These are phyloP conservation scores for Dictyostelium capitatum DNA, from an alignment of 78 protist species.

Conservation along the genomic window DNA sequence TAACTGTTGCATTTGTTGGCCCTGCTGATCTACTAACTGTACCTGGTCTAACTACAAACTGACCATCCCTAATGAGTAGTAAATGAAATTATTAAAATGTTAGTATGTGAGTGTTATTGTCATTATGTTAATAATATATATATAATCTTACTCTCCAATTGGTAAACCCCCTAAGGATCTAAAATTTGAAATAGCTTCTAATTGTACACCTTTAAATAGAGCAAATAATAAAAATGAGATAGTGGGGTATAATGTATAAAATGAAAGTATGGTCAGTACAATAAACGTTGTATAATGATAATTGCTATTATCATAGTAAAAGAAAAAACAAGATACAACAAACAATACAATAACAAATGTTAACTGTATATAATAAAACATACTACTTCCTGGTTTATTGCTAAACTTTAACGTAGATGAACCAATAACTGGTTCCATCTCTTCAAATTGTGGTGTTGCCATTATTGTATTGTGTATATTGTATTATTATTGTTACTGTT, in stretches of 20 bases:
- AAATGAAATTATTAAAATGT: background rate
- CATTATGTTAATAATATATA: background rate
- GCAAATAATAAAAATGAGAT: background rate
- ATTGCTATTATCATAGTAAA: background rate
- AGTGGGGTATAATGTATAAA: background rate
- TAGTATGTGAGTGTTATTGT: background rate
- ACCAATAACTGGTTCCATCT: conserved; percentile 65
- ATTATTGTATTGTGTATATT: background rate
- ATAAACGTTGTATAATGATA: background rate
- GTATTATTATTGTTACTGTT: background rate
- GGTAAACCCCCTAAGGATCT: conserved; percentile 72
- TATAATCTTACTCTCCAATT: conserved; percentile 15
- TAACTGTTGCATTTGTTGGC: conserved; percentile 64
- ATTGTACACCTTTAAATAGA: conserved; percentile 22
- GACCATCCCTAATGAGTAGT: conserved; percentile 5
- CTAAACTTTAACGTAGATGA: conserved; percentile 16
- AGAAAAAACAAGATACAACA: background rate
- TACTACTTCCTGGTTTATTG: conserved; percentile 14
- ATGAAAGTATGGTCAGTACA: conserved; percentile 4
- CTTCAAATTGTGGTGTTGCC: conserved; percentile 55
- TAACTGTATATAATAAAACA: background rate
- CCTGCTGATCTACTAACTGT: conserved; percentile 58
- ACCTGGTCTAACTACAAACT: conserved; percentile 58
- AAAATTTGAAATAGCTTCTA: conserved; percentile 70
- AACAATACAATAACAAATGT: background rate